Evolutionary conservation across 1,284 basidiomycete species (phyloP).

Genomic region (Ustilago tritici): DNA sequence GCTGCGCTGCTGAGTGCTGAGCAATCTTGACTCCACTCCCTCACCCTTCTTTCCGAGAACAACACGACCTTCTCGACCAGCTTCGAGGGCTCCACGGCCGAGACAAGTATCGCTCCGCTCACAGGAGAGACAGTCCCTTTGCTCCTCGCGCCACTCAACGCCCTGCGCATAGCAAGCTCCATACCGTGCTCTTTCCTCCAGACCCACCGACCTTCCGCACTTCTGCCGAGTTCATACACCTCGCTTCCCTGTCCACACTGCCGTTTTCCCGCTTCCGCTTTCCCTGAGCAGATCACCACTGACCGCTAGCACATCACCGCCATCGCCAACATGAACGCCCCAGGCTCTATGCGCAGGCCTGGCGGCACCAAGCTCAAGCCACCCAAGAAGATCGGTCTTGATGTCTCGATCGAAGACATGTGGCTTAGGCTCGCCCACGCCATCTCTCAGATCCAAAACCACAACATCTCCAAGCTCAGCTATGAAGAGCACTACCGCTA

Average conservation of each 20-base stretch:
- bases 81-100: background rate
- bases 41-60: background rate
- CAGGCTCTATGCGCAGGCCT: constrained; percentile 52
- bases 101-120: no score
- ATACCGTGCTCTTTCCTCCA: background rate
- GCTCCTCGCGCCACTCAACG: background rate
- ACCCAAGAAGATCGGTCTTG: constrained; percentile 61
- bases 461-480: constrained; percentile 90
- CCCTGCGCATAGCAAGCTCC: background rate
- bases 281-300: background rate
- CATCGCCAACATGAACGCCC: constrained; percentile 32
- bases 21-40: constrained; percentile 2
- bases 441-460: constrained; percentile 93
- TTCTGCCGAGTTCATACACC: no score
- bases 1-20: background rate
- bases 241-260: no score
- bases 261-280: background rate
- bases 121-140: no score
- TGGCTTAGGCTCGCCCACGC: constrained; percentile 83
- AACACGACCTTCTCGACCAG: constrained; percentile 1
- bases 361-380: constrained; percentile 52
- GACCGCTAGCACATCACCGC: background rate
- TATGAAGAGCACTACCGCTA: constrained; percentile 90
- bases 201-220: no score
- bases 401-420: constrained; percentile 63